Percentiles rank a stretch among this genome's conserved stretches.
Evolutionary conservation across 192 early-diverging fungal genomes (phyloP).

Genomic region (Gonapodya sp.): DNA sequence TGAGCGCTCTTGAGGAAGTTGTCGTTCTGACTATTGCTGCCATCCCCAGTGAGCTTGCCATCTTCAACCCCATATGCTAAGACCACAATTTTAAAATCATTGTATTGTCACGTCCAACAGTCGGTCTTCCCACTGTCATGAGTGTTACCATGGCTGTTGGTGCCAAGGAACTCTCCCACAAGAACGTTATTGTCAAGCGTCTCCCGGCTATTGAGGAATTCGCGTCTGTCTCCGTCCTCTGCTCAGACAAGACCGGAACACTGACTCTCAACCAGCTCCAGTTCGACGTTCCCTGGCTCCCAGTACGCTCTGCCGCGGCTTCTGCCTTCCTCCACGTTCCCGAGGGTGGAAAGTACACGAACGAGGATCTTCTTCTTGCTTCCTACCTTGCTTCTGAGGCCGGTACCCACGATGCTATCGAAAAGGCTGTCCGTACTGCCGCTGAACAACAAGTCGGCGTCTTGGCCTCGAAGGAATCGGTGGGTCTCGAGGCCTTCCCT

Average conservation of each 20-base stretch:
- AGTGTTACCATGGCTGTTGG: constrained; percentile 93
- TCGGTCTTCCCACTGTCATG: constrained; percentile 87
- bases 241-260: constrained; percentile 82
- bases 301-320: neutral
- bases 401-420: constrained; percentile 83
- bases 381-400: constrained; percentile 72
- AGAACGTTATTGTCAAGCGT: constrained; percentile 88
- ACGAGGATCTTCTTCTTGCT: constrained; percentile 71
- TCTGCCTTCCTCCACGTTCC: neutral
- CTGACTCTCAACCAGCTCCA: constrained; percentile 83
- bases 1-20: constrained; percentile 45
- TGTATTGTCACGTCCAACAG: neutral
- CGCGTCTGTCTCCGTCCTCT: constrained; percentile 77
- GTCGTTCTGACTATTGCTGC: constrained; percentile 89
- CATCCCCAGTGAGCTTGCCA: constrained; percentile 47
- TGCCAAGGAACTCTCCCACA: constrained; percentile 72
- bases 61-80: too few relatives aligned
- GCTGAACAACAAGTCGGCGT: constrained; percentile 62
- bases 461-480: constrained; percentile 46
- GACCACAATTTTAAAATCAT: too few relatives aligned
- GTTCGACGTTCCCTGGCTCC: constrained; percentile 75
- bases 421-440: constrained; percentile 72
- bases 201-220: constrained; percentile 90
- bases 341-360: constrained; percentile 33
- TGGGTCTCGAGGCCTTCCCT: too few relatives aligned